phyloP scores from a whole-genome alignment of 306 rosid species.

The Prinsepia uniflora region DNA sequence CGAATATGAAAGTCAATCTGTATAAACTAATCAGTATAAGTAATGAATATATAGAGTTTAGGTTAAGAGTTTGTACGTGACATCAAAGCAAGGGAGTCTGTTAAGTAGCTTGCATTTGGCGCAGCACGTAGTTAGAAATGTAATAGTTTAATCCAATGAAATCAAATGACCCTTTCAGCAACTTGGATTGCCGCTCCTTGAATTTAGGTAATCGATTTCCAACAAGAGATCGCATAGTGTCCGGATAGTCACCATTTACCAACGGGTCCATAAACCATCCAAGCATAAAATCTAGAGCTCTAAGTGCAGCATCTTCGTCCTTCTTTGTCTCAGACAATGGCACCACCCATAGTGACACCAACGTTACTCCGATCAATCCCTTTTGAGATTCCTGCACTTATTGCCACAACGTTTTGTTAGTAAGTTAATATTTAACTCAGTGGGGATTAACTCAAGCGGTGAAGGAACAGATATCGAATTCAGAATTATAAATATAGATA shows the following conservation, averaged over 20 bases:
- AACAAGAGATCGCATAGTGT: slow-evolving; percentile 26
- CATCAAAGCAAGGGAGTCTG: slow-evolving; percentile 16
- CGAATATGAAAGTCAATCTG: background rate
- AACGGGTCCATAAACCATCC: slow-evolving; percentile 58
- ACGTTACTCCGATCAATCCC: slow-evolving; percentile 52
- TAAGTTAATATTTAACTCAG: background rate
- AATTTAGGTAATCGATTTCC: slow-evolving; percentile 30
- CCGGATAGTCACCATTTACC: slow-evolving; percentile 32
- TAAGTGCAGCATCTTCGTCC: slow-evolving; percentile 31
- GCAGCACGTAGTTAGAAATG: background rate
- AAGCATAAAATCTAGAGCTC: slow-evolving; percentile 49
- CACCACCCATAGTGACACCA: slow-evolving; percentile 39
- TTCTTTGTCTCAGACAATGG: slow-evolving; percentile 33
- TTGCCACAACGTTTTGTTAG: background rate
- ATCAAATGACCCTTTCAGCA: slow-evolving; percentile 28
- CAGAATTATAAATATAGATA: no score
- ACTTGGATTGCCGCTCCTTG: slow-evolving; percentile 1
- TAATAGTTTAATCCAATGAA: slow-evolving; percentile 37
- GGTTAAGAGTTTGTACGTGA: slow-evolving; percentile 13
- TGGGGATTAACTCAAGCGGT: no score
- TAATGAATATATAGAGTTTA: no score
- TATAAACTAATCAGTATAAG: no score
- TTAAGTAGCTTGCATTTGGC: slow-evolving; percentile 19
- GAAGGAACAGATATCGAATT: no score
- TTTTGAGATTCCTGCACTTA: slow-evolving; percentile 43